These are phyloP conservation scores for Starmerella scarabaei DNA, from an alignment of 805 yeast species.

Conservation along the genomic window DNA sequence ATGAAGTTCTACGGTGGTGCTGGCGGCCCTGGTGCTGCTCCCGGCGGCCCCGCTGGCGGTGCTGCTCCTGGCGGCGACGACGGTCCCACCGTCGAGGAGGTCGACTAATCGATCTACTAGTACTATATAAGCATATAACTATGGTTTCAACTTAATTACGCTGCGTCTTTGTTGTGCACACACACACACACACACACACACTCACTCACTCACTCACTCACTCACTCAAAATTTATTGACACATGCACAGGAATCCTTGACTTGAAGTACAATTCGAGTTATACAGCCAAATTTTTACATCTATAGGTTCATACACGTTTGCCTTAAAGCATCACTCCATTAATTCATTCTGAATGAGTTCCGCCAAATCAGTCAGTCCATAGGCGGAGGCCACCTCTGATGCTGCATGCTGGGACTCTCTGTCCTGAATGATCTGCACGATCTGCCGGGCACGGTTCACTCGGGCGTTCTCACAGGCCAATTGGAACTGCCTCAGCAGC, in stretches of 20 bases:
- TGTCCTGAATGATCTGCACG: slow-evolving; percentile 56
- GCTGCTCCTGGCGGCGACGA: slow-evolving; percentile 32
- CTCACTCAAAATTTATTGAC: background rate
- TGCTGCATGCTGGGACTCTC: slow-evolving; percentile 74
- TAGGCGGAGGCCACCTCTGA: slow-evolving; percentile 68
- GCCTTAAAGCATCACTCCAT: too few species aligned
- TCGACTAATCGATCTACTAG: slow-evolving; percentile 37
- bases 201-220: background rate
- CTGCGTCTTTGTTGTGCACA: background rate
- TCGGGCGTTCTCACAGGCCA: slow-evolving; percentile 55
- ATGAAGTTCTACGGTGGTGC: slow-evolving; percentile 79
- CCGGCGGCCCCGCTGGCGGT: slow-evolving; percentile 55
- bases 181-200: background rate
- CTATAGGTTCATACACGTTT: too few species aligned
- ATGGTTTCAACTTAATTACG: background rate
- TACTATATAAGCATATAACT: background rate
- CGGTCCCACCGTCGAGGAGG: slow-evolving; percentile 73
- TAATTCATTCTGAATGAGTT: too few species aligned
- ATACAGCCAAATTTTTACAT: too few species aligned
- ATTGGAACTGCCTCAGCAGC: slow-evolving; percentile 60
- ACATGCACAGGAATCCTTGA: background rate
- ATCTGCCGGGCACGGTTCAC: slow-evolving; percentile 55
- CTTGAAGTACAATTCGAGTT: too few species aligned
- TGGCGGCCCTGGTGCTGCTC: slow-evolving; percentile 69
- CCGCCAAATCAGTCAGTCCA: slow-evolving; percentile 40